Evolutionary conservation across 345 rosid species (phyloP), one percentile per base, ranked within the genome.

Genomic region (Hibiscus trionum): DNA sequence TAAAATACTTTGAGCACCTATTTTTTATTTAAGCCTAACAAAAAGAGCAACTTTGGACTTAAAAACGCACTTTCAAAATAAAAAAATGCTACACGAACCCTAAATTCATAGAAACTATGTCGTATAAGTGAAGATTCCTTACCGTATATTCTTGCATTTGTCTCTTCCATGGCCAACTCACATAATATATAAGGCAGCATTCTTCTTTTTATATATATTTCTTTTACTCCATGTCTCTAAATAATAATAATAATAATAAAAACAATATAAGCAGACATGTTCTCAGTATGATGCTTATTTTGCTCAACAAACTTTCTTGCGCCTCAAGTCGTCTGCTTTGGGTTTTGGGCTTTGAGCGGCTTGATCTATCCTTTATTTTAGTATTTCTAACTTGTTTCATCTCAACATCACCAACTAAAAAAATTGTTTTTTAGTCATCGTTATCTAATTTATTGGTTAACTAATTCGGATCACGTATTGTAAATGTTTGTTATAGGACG

Each of bases 281-380:
- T 71, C 14, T 58, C 11, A 49, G n/a, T n/a, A 11, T 37, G 24
- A 26, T 7, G 70, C 21, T 46, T 24, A 46, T 26, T 26, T 65
- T 16, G 50, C 71, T 37, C 71, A 16, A 24, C 65, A 17, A 37
- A 62, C 49, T 63, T 78, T 31, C 84, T 85, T 82, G 83, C 61
- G 19, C 53, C 61, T 55, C 83, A 81, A 81, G 86, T 73, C 77
- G 80, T 77, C 53, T 72, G n/a, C 68, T 59, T 46, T 46, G 21
- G 19, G 19, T 16, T 50, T 47, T 63, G 8, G 9, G 69, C 35
- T 52, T 52, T 52, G 3, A 17, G 17, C 21, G 35, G 35, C 9
- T 37, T 37, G 1, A 5, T 37, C 9, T 35, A 35, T 5, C 37
- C 37, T 35, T 3, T 35, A 35, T 35, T 35, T 35, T 35, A 35